Base-by-base conservation (phyloP, 805 yeast genomes). In the Saccharomycopsis olivae region DNA sequence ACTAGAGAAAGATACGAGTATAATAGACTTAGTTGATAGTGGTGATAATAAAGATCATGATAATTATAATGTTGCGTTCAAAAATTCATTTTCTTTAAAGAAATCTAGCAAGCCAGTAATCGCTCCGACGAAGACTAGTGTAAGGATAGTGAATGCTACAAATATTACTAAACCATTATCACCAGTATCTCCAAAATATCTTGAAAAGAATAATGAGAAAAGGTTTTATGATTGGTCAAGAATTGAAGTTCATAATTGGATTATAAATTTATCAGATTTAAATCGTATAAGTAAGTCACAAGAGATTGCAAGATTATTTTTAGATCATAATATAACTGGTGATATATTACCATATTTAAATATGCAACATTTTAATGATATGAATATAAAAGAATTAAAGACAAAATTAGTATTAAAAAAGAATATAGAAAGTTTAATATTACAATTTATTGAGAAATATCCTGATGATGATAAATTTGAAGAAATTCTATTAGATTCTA, bases 221-320 rank as follows among this genome's bases (percentile, higher is more conserved):
- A 39, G 27, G 29, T 45, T 45, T 27, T 45, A 39, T 25, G 44
- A 40, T n/a, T 46, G 49, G 49, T 24, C 45, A 2, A 24, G 44
- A 29, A 20, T 46, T 6, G 49, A 46, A 18, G 49, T 46, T 11
- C 47, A 46, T 29, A 46, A 44, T n/a, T 46, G 49, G 49, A 21
- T 46, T 3, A 27, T 41, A 3, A 40, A 43, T 30, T 23, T 46
- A 6, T 38, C 42, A 18, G 49, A 46, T 21, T 28, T 46, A 10
- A 36, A 40, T 17, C 23, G 39, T 24, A 43, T 46, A 13, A 40
- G 42, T 21, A 46, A 43, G 20, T 20, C 36, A n/a, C 44, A 44
- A 25, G 45, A 44, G 23, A 38, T 46, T 14, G 39, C 45, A 5
- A 29, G 47, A 21, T 24, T 29, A 8, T 46, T 46, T 25, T 31